phyloP scores from a whole-genome alignment of 495 filamentous ascomycete genomes.

The Penicillium chermesinum region DNA sequence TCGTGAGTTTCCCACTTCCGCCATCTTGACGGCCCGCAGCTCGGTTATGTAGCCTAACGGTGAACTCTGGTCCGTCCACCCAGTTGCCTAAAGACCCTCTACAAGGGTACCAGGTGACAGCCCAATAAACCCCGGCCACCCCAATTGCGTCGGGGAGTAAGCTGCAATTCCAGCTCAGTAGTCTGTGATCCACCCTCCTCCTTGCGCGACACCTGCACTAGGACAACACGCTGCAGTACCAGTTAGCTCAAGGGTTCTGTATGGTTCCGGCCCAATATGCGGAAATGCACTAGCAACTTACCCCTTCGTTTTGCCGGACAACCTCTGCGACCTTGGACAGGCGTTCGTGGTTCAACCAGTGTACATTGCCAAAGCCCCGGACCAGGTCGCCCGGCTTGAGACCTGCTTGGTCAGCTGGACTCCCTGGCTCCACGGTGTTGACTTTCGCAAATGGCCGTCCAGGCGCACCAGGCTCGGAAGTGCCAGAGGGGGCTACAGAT shows the following conservation, averaged over 20 bases:
- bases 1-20: not conserved
- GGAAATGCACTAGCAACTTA: conserved; percentile 44
- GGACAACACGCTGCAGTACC: conserved; percentile 50
- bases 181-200: conserved; percentile 32
- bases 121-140: conserved; percentile 83
- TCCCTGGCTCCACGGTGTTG: conserved; percentile 70
- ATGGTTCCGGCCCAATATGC: not conserved
- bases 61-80: not conserved
- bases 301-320: conserved; percentile 84
- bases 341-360: conserved; percentile 77
- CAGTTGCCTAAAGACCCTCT: conserved; percentile 7
- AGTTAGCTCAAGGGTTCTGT: conserved; percentile 5
- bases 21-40: not conserved
- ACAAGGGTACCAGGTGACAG: conserved; percentile 79
- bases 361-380: conserved; percentile 75
- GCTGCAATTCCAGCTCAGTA: conserved; percentile 57
- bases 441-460: conserved; percentile 84
- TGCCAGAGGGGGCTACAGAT: conserved; percentile 9
- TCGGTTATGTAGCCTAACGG: not conserved
- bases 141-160: conserved; percentile 76
- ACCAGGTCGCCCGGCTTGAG: conserved; percentile 79
- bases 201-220: conserved; percentile 63
- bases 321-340: conserved; percentile 77
- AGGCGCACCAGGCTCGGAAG: conserved; percentile 32
- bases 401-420: conserved; percentile 81